Evolutionary conservation across 2,329 filamentous ascomycete species (phyloP), one percentile per base, ranked within the genome.

Genomic region (Xylaria sp.): DNA sequence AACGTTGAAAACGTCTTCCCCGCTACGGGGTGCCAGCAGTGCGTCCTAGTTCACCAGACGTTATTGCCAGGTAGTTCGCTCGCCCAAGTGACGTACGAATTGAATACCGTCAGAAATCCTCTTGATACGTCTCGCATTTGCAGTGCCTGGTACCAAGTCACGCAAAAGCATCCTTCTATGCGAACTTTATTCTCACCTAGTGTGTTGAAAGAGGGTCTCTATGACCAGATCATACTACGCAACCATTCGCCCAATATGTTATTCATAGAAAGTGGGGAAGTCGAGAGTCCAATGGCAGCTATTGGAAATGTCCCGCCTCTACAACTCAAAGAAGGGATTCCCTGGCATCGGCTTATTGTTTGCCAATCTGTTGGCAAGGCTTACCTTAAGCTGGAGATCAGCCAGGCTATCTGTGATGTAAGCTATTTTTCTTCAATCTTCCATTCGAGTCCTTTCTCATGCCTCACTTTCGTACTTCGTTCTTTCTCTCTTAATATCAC

Each of bases 171-270:
- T 57, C 75, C 82, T 0, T 80, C 84, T 1, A 72, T 88, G 49
- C 77, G 86, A 49, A 87, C 85, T 2, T 79, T 87, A 20, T 88
- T 88, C 66, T 83, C 83, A 52, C 85, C 86, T 55, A 85, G 85
- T 41, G 79, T 86, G 13, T 83, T 84, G 12, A 80, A 83, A 46
- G 80, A 83, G 6, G 83, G 84, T 0, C 76, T 87, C 0, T 87
- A 84, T 66, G 85, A 87, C 66, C 84, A 83, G 71, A 80, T 87
- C 12, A 77, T 88, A 6, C 75, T 88, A 1, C 80, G 81, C 9
- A 82, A 80, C 56, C 79, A 81, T 18, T 86, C 85, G 0, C 85
- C 86, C 0, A 82, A 80, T 43, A 87, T 88, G 82, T 78, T 88
- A 4, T 88, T 87, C 62, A 82, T 88, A 54, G 86, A 88, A 61